Conservation (phyloP, 306 rosid species). For the Carpinus fangiana region DNA sequence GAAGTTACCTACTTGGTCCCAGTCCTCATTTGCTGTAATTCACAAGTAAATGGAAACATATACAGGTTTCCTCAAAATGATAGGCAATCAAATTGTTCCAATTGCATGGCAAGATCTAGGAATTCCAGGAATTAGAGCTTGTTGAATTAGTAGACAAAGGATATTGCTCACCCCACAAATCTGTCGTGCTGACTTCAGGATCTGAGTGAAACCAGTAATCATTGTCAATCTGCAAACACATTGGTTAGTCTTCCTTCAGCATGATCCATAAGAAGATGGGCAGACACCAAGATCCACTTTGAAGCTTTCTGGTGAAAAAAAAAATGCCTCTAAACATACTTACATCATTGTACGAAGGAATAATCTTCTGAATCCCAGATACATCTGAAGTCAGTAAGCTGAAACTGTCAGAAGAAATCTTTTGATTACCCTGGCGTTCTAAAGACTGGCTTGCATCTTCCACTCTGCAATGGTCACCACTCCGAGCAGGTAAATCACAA, state of each 20-base stretch:
- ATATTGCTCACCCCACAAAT: conserved; percentile 65
- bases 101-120: conserved; percentile 6
- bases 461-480: conserved; percentile 26
- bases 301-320: background rate
- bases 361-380: conserved; percentile 66
- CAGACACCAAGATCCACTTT: background rate
- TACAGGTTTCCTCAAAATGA: conserved; percentile 7
- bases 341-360: conserved; percentile 51
- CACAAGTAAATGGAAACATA: background rate
- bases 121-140: conserved; percentile 20
- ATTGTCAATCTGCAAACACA: conserved; percentile 52
- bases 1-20: conserved; percentile 25
- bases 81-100: conserved; percentile 12
- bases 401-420: conserved; percentile 27
- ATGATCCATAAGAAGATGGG: background rate
- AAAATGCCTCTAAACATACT: conserved; percentile 17
- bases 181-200: conserved; percentile 55
- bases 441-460: conserved; percentile 23
- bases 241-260: background rate
- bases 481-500: conserved; percentile 32
- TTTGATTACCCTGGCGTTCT: conserved; percentile 29
- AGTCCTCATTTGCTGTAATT: conserved; percentile 40
- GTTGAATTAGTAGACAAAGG: conserved; percentile 22
- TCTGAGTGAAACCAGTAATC: conserved; percentile 87
- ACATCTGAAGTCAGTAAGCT: conserved; percentile 26